Evolutionary conservation across 345 rosid species (phyloP).

Genomic region (Eucalyptus coolabah): DNA sequence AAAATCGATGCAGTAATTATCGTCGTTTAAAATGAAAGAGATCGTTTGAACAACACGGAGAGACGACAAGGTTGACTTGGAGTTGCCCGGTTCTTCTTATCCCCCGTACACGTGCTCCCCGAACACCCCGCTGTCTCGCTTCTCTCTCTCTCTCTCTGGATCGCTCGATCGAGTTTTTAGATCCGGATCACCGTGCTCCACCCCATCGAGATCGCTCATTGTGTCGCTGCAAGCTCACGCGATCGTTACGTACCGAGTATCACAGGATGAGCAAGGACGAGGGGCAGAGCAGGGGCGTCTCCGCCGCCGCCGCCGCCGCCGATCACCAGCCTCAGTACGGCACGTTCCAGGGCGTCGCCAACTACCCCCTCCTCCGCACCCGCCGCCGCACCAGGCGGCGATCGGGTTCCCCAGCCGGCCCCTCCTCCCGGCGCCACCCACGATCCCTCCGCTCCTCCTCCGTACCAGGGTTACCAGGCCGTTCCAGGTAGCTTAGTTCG

Average conservation of each 20-base stretch:
- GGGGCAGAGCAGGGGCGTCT: neutral
- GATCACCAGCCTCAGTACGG: conserved; percentile 43
- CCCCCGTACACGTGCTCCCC: neutral
- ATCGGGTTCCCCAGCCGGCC: conserved; percentile 76
- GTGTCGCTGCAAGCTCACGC: neutral
- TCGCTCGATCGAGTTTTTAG: neutral
- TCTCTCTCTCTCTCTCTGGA: neutral
- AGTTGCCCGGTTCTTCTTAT: neutral
- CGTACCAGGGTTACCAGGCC: conserved; percentile 54
- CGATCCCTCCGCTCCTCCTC: conserved; percentile 26
- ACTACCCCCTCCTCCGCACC: conserved; percentile 67
- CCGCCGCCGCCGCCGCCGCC: neutral
- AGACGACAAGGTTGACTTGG: neutral
- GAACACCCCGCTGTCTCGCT: neutral
- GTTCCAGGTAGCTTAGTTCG: conserved; percentile 40
- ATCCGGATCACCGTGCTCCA: neutral
- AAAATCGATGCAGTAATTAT: neutral
- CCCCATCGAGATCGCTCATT: neutral
- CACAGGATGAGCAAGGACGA: neutral
- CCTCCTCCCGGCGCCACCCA: conserved; percentile 59
- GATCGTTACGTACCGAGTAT: neutral
- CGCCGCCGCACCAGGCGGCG: conserved; percentile 20
- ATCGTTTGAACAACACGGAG: neutral
- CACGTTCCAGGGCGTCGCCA: conserved; percentile 95
- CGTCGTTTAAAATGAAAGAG: neutral